Base-by-base conservation (phyloP, 1,284 basidiomycete species). In the Ceratobasidium sp. region DNA sequence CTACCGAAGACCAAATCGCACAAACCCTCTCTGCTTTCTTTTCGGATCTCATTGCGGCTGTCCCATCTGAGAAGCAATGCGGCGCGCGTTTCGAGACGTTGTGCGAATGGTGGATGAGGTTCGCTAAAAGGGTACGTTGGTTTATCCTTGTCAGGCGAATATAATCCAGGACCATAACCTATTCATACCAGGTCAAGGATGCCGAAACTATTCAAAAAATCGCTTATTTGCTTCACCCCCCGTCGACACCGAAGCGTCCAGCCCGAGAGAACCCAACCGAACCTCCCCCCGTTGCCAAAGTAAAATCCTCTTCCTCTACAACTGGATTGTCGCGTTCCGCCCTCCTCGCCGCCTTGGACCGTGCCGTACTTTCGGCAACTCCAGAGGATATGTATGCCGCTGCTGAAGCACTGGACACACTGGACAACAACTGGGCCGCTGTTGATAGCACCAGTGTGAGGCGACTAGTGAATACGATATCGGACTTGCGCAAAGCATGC, bases 101-200 rank as follows among this genome's bases (percentile, higher is more conserved):
- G 4, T 78, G 77, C 51, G 77, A 78, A 13, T 78, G 68, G 67
- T 78, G 77, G 77, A 78, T 76, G 46, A 64, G 77, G 8, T 78
- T 78, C 46, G 77, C 77, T 5, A 76, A 70, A 54, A 71, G 65
- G 40, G 77, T 78, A 37, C 46, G 46, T 52, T 44, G 25, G n/a
- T n/a, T 17, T 46, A 49, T 67, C 15, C 22, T 34, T 19, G 25
- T 43, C 19, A 51, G 19, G 5, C 37, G 3, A 22, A 37, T 1
- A 19, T 40, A 29, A 32, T n/a, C 15, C 17, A 52, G 44, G 34
- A 71, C 29, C 25, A 13, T 22, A 2, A 5, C 19, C 54, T n/a
- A 25, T 9, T 49, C 9, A 17, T 7, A 2, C 17, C 32, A 77
- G 76, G 44, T 75, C n/a, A 77, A 77, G 25, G 65, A 77, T 62